Base-by-base conservation (phyloP, 371 early-diverging fungal genomes). In the Mortierella sp. region DNA sequence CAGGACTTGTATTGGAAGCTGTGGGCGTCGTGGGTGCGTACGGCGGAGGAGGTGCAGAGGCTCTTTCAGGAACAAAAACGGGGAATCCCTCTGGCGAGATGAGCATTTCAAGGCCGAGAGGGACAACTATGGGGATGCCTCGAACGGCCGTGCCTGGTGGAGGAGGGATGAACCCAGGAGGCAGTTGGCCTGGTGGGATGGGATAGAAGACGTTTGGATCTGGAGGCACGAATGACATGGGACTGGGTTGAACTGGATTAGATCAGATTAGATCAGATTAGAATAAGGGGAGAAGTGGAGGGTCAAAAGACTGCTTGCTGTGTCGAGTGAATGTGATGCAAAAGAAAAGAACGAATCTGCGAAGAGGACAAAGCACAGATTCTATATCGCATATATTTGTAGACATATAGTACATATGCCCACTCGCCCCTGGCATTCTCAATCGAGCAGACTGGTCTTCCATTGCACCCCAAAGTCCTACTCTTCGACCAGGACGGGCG, bases 21-120 rank as follows among this genome's bases (percentile, higher is more conserved):
- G 49, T 17, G 6, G 60, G 49, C 11, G 61, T 54, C 12, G 67
- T 43, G 19, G 72, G 17, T 6, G 50, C 28, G 47, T 44, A 60
- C 9, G 60, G 55, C 32, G 49, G 66, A 23, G 64, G 50, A 11
- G 54, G 52, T 23, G 42, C 42, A 26, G 56, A 12, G 8, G 47
- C 31, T 14, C 71, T 59, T 26, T 70, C 71, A 55, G 71, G 71
- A 14, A 75, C 69, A 64, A 75, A 75, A 50, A 75, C 76, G 1
- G 76, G 76, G 49, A 68, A 75, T 4, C 76, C 76, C 15, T 75
- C 69, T 6, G 76, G 76, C 1, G 76, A 75, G 69, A 75, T 75
- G 61, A 75, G 76, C 76, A 75, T 75, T 61, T 75, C 76, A 6
- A 56, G 57, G 8, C 76, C 76, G 0, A 63, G 42, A 17, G 76